A percentile compares a stretch with the other conserved stretches of the same genome.
phyloP scores from a whole-genome alignment of 2,329 filamentous ascomycete genomes.

The Macrophomina tecta region DNA sequence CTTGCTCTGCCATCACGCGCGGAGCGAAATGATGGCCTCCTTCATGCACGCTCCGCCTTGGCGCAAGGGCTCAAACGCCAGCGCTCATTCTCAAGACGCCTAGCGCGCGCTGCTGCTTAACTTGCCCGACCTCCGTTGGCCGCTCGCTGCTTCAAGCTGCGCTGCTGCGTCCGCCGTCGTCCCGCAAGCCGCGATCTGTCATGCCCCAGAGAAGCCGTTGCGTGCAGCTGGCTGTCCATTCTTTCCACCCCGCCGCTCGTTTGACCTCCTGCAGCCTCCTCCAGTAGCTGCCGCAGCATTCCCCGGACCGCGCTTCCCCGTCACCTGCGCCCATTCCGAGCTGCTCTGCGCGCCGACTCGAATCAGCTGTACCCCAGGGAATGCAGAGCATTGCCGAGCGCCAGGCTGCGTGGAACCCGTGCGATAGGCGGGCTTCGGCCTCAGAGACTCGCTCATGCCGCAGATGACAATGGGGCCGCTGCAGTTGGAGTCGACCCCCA shows the following conservation, averaged over 20 bases:
- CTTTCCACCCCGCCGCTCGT: slow-evolving; percentile 19
- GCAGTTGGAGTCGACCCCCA: slow-evolving; percentile 14
- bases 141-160: slow-evolving; percentile 18
- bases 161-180: slow-evolving; percentile 14
- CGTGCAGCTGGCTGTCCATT: slow-evolving; percentile 24
- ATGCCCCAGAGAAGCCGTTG: slow-evolving; percentile 17
- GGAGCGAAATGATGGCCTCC: slow-evolving; percentile 23
- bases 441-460: slow-evolving; percentile 21
- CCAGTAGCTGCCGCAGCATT: background rate
- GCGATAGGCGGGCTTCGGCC: slow-evolving; percentile 24
- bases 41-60: slow-evolving; percentile 26
- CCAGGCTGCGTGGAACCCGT: slow-evolving; percentile 22
- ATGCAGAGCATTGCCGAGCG: slow-evolving; percentile 27
- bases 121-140: slow-evolving; percentile 11
- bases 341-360: background rate
- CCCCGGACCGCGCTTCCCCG: slow-evolving; percentile 5
- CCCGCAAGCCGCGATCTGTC: slow-evolving; percentile 6
- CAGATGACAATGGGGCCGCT: slow-evolving; percentile 26
- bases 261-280: slow-evolving; percentile 8
- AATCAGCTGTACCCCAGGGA: slow-evolving; percentile 11
- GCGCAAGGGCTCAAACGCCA: slow-evolving; percentile 18
- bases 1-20: slow-evolving; percentile 12
- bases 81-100: slow-evolving; percentile 23
- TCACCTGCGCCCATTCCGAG: slow-evolving; percentile 18
- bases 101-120: slow-evolving; percentile 21